A percentile compares a stretch with the other conserved stretches of the same genome.
These are phyloP conservation scores for Pseudogymnoascus verrucosus DNA, from an alignment of 2,329 filamentous ascomycete genomes.

Conservation along the genomic window DNA sequence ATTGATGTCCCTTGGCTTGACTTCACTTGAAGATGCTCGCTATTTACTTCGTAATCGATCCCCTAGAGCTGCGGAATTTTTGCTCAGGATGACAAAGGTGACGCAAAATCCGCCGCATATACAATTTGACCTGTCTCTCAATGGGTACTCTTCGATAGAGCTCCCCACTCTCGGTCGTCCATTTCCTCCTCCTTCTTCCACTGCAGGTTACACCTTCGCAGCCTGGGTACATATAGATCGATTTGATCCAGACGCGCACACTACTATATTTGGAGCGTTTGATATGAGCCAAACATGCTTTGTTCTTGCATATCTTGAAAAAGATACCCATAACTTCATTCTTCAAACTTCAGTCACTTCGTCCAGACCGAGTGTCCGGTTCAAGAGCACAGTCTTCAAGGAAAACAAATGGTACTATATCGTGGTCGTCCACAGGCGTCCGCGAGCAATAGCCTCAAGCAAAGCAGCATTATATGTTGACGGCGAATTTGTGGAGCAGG, in stretches of 20 bases:
- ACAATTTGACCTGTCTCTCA: constrained; percentile 83
- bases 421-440: constrained; percentile 73
- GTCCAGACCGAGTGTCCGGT: constrained; percentile 79
- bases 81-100: constrained; percentile 63
- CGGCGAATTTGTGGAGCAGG: constrained; percentile 87
- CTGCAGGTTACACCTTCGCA: constrained; percentile 80
- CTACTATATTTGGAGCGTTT: constrained; percentile 91
- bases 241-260: constrained; percentile 79
- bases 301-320: constrained; percentile 85
- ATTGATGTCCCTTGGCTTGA: constrained; percentile 69
- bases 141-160: constrained; percentile 87
- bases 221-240: constrained; percentile 83
- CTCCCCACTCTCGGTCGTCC: constrained; percentile 73
- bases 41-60: constrained; percentile 53
- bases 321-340: constrained; percentile 88
- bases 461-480: constrained; percentile 86
- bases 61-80: constrained; percentile 55
- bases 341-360: constrained; percentile 90
- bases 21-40: constrained; percentile 73
- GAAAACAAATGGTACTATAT: constrained; percentile 87
- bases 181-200: constrained; percentile 71
- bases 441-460: constrained; percentile 59
- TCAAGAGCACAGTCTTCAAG: constrained; percentile 74
- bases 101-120: constrained; percentile 77
- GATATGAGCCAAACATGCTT: constrained; percentile 91